Evolutionary conservation across 805 yeast genomes (phyloP).

Genomic region (Isabelozyma rhagii): DNA sequence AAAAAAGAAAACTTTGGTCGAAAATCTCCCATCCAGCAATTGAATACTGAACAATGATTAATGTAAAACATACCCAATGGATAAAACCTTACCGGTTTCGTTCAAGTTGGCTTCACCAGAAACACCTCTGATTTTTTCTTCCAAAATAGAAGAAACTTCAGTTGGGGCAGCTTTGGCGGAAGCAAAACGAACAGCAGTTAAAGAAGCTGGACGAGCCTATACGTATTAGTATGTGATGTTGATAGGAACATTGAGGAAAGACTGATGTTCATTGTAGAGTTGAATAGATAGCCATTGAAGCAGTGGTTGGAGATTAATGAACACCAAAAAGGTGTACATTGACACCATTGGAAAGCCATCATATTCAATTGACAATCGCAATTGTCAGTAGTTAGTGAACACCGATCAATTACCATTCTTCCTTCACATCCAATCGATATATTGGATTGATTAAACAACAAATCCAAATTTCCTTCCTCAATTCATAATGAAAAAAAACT

Average conservation of each 20-base stretch:
- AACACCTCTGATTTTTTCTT: slow-evolving; percentile 99
- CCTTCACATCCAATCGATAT: neutral
- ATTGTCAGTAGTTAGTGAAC: no score
- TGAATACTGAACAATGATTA: neutral
- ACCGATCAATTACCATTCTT: no score
- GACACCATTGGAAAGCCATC: no score
- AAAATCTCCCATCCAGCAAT: neutral
- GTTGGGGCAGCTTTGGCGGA: slow-evolving; percentile 98
- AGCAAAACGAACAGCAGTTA: slow-evolving; percentile 78
- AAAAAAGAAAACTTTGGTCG: neutral
- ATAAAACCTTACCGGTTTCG: slow-evolving; percentile 98
- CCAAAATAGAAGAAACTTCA: slow-evolving; percentile 98
- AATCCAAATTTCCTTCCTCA: no score
- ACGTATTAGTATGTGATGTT: slow-evolving; percentile 24
- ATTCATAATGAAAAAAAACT: no score
- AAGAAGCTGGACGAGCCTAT: slow-evolving; percentile 69
- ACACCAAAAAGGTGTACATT: no score
- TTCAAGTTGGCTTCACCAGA: slow-evolving; percentile 95
- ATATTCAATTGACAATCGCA: no score
- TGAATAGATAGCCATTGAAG: no score
- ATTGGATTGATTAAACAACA: neutral
- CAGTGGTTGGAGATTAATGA: no score
- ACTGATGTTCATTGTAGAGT: no score
- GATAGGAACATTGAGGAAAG: no score
- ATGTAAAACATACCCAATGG: slow-evolving; percentile 75